phyloP scores from a whole-genome alignment of 2,329 filamentous ascomycete genomes.

The Venturiaceae sp. region DNA sequence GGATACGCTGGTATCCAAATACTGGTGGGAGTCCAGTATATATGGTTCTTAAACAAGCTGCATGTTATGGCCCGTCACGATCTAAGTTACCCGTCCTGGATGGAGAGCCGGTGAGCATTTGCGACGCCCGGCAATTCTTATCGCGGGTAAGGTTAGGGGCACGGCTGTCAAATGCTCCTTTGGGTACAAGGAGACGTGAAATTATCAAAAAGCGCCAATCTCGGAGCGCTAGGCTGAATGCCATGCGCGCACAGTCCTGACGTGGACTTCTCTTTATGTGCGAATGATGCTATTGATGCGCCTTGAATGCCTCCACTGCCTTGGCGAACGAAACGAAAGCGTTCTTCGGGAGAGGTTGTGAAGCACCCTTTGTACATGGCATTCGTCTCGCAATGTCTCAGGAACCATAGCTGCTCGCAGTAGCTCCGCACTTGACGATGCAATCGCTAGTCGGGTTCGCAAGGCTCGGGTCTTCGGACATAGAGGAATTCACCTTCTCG shows the following conservation, averaged over 20 bases:
- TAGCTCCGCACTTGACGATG: neutral
- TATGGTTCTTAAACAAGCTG: no score
- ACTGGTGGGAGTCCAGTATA: no score
- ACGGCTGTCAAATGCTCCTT: neutral
- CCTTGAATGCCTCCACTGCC: neutral
- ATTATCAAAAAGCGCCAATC: neutral
- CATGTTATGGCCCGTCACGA: neutral
- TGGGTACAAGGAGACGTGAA: neutral
- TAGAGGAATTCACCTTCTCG: neutral
- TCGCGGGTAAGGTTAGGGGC: neutral
- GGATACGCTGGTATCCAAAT: no score
- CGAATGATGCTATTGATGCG: no score
- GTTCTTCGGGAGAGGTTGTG: neutral
- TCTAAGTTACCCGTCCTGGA: neutral
- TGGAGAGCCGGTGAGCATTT: neutral
- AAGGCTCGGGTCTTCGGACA: neutral
- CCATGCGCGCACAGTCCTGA: neutral
- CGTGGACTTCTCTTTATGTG: no score
- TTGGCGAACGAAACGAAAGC: neutral
- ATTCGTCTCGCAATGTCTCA: conserved; percentile 1
- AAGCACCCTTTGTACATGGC: no score
- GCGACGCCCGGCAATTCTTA: neutral
- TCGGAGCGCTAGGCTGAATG: neutral
- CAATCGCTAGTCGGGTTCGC: neutral
- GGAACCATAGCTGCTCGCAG: neutral